phyloP scores from a whole-genome alignment of 371 early-diverging fungal species.

The Haplosporangium sp. region DNA sequence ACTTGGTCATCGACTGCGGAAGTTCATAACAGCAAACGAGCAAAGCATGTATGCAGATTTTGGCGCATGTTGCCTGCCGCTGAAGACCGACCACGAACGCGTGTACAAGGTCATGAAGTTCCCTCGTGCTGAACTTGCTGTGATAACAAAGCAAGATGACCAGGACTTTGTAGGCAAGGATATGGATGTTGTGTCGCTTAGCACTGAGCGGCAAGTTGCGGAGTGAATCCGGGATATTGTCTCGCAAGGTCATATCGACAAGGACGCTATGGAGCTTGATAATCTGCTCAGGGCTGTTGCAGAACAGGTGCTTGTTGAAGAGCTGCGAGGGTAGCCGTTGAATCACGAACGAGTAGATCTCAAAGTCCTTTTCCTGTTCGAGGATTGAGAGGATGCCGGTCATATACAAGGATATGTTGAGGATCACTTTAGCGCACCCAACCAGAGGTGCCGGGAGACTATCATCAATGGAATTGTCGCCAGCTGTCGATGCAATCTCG shows the following conservation, averaged over 20 bases:
- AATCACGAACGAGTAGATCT: conserved; percentile 72
- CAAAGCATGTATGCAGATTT: conserved; percentile 86
- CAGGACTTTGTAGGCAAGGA: conserved; percentile 75
- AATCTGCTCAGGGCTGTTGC: conserved; percentile 65
- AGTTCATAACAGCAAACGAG: conserved; percentile 86
- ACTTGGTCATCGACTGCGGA: conserved; percentile 80
- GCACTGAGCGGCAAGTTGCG: conserved; percentile 45
- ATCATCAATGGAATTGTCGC: conserved; percentile 28
- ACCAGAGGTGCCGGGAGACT: conserved; percentile 41
- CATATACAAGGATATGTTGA: conserved; percentile 64
- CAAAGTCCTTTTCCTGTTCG: conserved; percentile 72
- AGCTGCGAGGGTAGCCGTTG: conserved; percentile 74
- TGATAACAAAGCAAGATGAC: conserved; percentile 81
- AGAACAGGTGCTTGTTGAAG: conserved; percentile 78
- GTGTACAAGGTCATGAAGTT: conserved; percentile 80
- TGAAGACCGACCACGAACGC: conserved; percentile 85
- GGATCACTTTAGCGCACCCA: conserved; percentile 47
- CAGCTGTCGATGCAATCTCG: conserved; percentile 43
- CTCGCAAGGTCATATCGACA: conserved; percentile 36
- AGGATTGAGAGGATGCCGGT: conserved; percentile 65
- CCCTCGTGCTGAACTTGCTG: conserved; percentile 72
- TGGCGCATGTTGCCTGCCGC: conserved; percentile 77
- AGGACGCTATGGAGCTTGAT: conserved; percentile 30
- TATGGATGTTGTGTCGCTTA: conserved; percentile 52
- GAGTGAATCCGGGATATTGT: conserved; percentile 45